Base-by-base conservation (phyloP, 176 grass and related monocot species). In the Poa annua region DNA sequence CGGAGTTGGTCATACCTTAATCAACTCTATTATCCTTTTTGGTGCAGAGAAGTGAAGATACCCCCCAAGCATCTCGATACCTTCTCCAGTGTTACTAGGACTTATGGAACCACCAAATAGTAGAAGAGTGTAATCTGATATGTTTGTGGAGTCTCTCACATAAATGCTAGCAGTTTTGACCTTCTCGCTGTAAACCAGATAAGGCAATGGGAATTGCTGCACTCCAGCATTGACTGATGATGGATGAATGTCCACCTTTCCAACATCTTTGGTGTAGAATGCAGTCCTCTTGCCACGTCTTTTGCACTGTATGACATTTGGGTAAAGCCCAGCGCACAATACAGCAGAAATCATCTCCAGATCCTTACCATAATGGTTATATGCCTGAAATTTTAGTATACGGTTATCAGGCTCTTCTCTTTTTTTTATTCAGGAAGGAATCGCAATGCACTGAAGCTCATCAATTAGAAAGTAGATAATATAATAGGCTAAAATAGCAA, bases 131-230 rank as follows among this genome's bases (percentile, higher is more conserved):
- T 98, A 98, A 78, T 98, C 96, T 11, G 96, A 98, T 84, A 98
- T 93, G 60, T 98, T 98, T 79, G 96, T 98, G 3, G 90, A 93
- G 83, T 98, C 96, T 76, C 92, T 95, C 11, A 98, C 86, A 86
- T 85, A 98, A 80, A 98, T 91, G 79, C 75, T 89, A 49, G 90
- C 86, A 8, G 96, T 91, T 71, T 98, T 98, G 66, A 98, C 92
- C 89, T 93, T 98, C 66, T 98, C 92, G 38, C 96, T 95, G 45
- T 98, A 98, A 71, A 98, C 89, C 90, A 98, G 83, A 76, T 95
- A 98, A 73, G 96, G 92, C 80, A 95, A 86, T 39, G 96, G 92
- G 84, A 93, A 95, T 41, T 88, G 65, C 47, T 95, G 78, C 49
- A 91, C 84, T 50, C 85, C 86, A 15, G 96, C 82, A 70, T 98